These are phyloP conservation scores for Candida odintsovae DNA, from an alignment of 805 yeast genomes.

Conservation along the genomic window DNA sequence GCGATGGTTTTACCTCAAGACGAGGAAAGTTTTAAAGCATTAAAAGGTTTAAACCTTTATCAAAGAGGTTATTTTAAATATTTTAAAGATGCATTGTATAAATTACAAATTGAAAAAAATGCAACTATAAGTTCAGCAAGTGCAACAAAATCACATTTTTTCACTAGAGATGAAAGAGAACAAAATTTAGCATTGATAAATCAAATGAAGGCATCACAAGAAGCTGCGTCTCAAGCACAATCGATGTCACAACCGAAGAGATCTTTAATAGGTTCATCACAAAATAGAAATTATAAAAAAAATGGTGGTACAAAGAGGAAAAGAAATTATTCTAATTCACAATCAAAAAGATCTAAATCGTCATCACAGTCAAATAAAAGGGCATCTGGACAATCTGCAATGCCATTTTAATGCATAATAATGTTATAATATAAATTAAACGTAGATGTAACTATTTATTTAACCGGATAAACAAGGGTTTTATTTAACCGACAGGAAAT, in stretches of 20 bases:
- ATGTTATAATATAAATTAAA: neutral
- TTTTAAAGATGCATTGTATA: slow-evolving; percentile 33
- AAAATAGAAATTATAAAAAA: neutral
- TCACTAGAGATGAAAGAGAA: slow-evolving; percentile 10
- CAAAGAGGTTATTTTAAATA: slow-evolving; percentile 28
- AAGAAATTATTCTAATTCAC: neutral
- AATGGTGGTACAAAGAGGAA: neutral
- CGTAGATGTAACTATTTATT: no score
- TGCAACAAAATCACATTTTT: slow-evolving; percentile 15
- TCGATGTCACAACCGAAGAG: neutral
- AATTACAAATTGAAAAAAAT: slow-evolving; percentile 9
- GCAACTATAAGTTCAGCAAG: slow-evolving; percentile 1
- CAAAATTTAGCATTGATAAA: slow-evolving; percentile 16
- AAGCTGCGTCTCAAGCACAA: neutral
- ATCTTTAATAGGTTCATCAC: neutral
- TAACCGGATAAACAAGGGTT: no score
- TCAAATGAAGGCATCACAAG: slow-evolving; percentile 19
- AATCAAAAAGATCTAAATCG: neutral
- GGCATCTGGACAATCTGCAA: neutral
- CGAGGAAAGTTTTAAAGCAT: slow-evolving; percentile 37
- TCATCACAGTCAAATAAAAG: neutral
- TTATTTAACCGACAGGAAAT: neutral
- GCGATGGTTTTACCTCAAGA: slow-evolving; percentile 48
- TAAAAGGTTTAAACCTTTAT: slow-evolving; percentile 27
- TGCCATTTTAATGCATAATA: neutral